phyloP scores from a whole-genome alignment of 2,329 filamentous ascomycete genomes.

The Boeremia lycopersici region DNA sequence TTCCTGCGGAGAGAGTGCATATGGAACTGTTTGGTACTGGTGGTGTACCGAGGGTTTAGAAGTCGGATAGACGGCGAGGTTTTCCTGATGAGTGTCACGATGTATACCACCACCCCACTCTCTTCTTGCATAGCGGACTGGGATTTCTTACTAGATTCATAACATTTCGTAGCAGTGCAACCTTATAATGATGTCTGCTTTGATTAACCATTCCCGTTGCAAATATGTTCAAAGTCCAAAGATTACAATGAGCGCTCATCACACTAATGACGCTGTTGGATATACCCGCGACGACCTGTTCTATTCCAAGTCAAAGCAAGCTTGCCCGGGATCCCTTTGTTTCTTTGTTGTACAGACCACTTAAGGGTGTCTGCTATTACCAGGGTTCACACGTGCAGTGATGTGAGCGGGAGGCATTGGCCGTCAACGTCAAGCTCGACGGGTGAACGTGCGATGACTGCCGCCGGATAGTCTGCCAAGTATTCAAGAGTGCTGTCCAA shows the following conservation, averaged over 20 bases:
- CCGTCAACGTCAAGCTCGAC: conserved; percentile 17
- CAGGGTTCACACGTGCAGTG: conserved; percentile 5
- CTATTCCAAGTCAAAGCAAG: not conserved
- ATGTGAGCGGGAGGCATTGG: conserved; percentile 27
- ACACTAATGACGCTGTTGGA: not conserved
- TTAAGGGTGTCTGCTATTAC: conserved; percentile 18
- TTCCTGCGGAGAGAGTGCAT: conserved; percentile 64
- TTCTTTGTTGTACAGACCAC: conserved; percentile 8
- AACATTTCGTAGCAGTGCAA: not conserved
- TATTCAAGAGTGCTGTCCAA: not conserved
- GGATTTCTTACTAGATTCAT: not conserved
- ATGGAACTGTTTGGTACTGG: conserved; percentile 67
- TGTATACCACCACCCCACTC: not conserved
- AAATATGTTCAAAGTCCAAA: not conserved
- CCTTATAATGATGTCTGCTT: not conserved
- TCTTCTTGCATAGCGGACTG: not conserved
- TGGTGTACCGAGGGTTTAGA: conserved; percentile 40
- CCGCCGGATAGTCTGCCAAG: conserved; percentile 8
- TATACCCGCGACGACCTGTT: not conserved
- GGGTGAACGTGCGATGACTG: conserved; percentile 21
- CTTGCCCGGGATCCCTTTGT: not conserved
- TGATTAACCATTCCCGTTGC: not conserved
- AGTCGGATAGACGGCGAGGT: not conserved
- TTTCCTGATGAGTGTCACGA: not conserved
- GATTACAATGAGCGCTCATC: not conserved